These are phyloP conservation scores for Suillus cothurnatus DNA, from an alignment of 768 basidiomycete species.

Conservation along the genomic window DNA sequence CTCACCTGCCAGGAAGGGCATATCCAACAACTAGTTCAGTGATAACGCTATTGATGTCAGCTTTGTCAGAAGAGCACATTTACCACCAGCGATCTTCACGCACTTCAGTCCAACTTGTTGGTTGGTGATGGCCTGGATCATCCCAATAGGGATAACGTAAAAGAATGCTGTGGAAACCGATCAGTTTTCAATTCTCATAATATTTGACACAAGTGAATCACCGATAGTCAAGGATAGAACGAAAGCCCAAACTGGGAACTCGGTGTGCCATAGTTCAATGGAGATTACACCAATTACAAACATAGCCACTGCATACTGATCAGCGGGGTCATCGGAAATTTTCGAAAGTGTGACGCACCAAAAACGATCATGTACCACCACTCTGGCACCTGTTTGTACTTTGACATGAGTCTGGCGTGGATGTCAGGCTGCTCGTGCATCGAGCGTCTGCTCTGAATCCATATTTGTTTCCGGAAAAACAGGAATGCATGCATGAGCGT, in stretches of 20 bases:
- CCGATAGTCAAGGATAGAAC: conserved; percentile 27
- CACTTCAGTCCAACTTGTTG: conserved; percentile 64
- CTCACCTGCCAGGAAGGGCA: conserved; percentile 47
- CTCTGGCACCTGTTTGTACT: conserved; percentile 49
- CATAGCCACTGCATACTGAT: conserved; percentile 25
- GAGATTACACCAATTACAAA: conserved; percentile 37
- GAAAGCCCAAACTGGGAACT: conserved; percentile 43
- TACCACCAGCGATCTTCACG: conserved; percentile 17
- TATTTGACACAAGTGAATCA: background rate
- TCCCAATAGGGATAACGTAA: conserved; percentile 41
- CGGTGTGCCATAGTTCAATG: conserved; percentile 41
- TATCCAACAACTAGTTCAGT: conserved; percentile 72
- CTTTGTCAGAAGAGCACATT: background rate
- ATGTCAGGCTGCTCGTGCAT: conserved; percentile 79
- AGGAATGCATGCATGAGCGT: conserved; percentile 73
- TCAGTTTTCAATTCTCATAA: background rate
- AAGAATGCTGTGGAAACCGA: conserved; percentile 21
- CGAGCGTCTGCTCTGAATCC: conserved; percentile 66
- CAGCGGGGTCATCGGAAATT: conserved; percentile 8
- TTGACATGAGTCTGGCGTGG: conserved; percentile 50
- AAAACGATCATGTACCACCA: conserved; percentile 54
- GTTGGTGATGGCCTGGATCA: conserved; percentile 63
- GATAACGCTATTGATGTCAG: conserved; percentile 44
- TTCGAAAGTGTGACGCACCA: conserved; percentile 22
- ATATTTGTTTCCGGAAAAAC: conserved; percentile 80